phyloP scores from a whole-genome alignment of 1,139 yeast genomes.

The Kodamaea fungicola region DNA sequence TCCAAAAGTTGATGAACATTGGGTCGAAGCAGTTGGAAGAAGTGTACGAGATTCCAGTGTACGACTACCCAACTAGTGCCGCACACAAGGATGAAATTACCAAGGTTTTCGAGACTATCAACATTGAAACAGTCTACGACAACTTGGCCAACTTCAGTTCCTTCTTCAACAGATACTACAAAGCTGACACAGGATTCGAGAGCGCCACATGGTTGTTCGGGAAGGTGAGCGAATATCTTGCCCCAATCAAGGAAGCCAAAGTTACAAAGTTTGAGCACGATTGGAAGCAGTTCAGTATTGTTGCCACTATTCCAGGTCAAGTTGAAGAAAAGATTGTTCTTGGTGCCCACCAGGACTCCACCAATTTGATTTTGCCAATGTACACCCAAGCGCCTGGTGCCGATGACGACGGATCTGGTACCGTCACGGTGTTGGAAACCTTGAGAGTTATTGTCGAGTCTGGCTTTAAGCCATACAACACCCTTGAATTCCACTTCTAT shows the following conservation, averaged over 20 bases:
- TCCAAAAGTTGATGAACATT: constrained; percentile 15
- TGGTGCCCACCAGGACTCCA: constrained; percentile 90
- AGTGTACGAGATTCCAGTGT: constrained; percentile 31
- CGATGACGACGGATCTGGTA: constrained; percentile 92
- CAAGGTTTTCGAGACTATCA: constrained; percentile 37
- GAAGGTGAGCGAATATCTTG: constrained; percentile 41
- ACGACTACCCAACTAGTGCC: constrained; percentile 53
- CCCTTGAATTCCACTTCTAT: constrained; percentile 90
- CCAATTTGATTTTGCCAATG: constrained; percentile 70
- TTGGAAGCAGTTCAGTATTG: constrained; percentile 45
- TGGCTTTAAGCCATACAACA: constrained; percentile 55
- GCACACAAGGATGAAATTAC: constrained; percentile 39
- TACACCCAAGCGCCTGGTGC: constrained; percentile 86
- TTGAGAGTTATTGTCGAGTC: constrained; percentile 54
- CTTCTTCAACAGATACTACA: constrained; percentile 79
- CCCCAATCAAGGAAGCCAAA: constrained; percentile 34
- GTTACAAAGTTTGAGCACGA: constrained; percentile 34
- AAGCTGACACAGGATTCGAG: constrained; percentile 63
- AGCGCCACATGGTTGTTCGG: constrained; percentile 71
- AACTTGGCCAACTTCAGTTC: constrained; percentile 64
- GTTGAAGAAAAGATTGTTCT: constrained; percentile 53
- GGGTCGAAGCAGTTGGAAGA: constrained; percentile 34
- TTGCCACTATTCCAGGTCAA: constrained; percentile 41
- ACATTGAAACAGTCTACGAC: constrained; percentile 44
- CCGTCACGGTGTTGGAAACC: constrained; percentile 73